Conservation (phyloP, 1,139 yeast genomes). For the Yamadazyma kanchanaburiensis region DNA sequence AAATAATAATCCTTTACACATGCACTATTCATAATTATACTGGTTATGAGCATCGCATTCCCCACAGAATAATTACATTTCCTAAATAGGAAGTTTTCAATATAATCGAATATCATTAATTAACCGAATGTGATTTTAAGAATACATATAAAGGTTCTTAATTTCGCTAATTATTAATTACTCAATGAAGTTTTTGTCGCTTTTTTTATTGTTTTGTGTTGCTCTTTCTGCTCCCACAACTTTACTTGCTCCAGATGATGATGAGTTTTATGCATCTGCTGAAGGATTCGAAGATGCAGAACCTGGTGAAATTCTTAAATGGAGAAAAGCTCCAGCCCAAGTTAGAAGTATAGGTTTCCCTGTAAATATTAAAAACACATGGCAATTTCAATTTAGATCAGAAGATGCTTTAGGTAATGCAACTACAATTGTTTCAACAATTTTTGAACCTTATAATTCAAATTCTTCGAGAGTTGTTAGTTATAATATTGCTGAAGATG, state of each 20-base stretch:
- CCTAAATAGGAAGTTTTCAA: too few relatives aligned
- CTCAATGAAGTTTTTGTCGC: background rate
- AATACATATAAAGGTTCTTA: too few relatives aligned
- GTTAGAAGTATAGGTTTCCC: conserved; percentile 15
- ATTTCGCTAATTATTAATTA: too few relatives aligned
- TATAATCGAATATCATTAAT: too few relatives aligned
- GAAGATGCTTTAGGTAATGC: conserved; percentile 28
- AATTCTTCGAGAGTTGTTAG: conserved; percentile 26
- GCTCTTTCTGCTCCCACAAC: conserved; percentile 6
- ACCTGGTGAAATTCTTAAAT: conserved; percentile 19
- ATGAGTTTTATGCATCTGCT: conserved; percentile 21
- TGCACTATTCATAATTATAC: too few relatives aligned
- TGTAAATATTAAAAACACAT: conserved; percentile 21
- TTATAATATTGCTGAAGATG: conserved; percentile 32
- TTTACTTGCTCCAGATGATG: conserved; percentile 12
- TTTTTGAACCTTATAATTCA: conserved; percentile 29
- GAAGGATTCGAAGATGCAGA: conserved; percentile 16
- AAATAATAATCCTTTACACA: too few relatives aligned
- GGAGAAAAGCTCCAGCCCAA: conserved; percentile 19
- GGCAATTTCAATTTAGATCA: conserved; percentile 32
- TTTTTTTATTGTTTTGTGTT: conserved; percentile 1
- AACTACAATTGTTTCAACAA: conserved; percentile 27
- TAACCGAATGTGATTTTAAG: too few relatives aligned
- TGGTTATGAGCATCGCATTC: too few relatives aligned
- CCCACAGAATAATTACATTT: too few relatives aligned